These are phyloP conservation scores for Moesziomyces parantarcticus DNA, from an alignment of 1,284 basidiomycete species.

Conservation along the genomic window DNA sequence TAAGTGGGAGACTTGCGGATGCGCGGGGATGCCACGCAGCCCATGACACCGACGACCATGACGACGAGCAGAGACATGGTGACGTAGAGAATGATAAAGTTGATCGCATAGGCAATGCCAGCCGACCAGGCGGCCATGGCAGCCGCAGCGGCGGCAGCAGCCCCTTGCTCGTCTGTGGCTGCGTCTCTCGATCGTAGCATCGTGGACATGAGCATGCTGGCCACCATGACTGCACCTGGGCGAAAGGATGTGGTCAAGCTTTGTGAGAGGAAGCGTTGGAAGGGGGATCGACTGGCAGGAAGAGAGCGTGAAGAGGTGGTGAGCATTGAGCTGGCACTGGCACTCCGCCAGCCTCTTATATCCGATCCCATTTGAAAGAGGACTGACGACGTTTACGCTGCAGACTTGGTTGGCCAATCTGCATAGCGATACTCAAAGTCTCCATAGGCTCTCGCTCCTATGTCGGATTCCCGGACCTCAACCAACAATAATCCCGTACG, in stretches of 20 bases:
- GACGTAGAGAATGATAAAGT: constrained; percentile 30
- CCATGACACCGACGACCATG: constrained; percentile 23
- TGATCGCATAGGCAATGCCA: constrained; percentile 38
- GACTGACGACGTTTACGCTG: no score
- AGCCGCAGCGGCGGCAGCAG: constrained; percentile 17
- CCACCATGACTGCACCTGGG: background rate
- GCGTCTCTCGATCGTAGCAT: background rate
- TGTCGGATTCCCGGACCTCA: no score
- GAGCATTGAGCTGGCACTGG: background rate
- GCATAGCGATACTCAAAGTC: no score
- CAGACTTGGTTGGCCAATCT: no score
- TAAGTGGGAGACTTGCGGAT: constrained; percentile 23
- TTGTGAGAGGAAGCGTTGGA: no score
- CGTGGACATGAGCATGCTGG: background rate
- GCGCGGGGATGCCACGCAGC: constrained; percentile 15
- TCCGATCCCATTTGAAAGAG: background rate
- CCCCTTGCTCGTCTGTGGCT: constrained; percentile 12
- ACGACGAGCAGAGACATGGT: constrained; percentile 19
- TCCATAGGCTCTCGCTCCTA: no score
- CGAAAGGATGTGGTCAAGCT: no score
- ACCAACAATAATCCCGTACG: no score
- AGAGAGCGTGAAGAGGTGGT: background rate
- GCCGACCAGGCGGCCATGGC: constrained; percentile 35
- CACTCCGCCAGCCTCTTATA: background rate
- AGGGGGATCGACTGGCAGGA: background rate